Conservation (phyloP, 192 early-diverging fungal species). For the Coemansia umbellata region DNA sequence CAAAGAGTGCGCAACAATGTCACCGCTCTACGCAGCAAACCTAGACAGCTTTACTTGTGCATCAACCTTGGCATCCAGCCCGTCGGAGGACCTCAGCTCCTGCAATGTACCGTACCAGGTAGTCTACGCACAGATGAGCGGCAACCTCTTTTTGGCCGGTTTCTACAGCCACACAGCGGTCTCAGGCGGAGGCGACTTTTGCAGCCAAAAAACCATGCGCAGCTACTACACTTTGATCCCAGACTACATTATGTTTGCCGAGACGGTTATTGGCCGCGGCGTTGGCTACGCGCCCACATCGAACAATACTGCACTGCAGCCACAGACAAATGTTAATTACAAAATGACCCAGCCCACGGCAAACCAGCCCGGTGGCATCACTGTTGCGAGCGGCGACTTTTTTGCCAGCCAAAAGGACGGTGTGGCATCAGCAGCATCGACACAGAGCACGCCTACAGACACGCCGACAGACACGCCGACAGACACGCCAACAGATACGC, state of each 20-base stretch:
- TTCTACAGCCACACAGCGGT: conserved; percentile 19
- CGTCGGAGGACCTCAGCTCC: not conserved
- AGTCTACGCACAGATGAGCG: conserved; percentile 7
- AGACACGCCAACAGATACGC: no score
- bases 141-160: conserved; percentile 12
- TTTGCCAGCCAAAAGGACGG: no score
- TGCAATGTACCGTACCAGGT: conserved; percentile 17
- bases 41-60: conserved; percentile 9
- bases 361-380: no score
- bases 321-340: no score
- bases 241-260: conserved; percentile 26
- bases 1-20: conserved; percentile 12
- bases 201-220: conserved; percentile 3
- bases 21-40: conserved; percentile 18
- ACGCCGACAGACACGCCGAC: no score
- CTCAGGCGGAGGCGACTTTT: conserved; percentile 11
- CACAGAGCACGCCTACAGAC: no score
- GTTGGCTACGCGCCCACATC: no score
- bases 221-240: conserved; percentile 21
- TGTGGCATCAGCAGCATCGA: no score
- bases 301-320: no score
- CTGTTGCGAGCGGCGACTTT: no score
- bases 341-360: no score
- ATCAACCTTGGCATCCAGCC: not conserved
- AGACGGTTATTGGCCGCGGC: no score